Percentiles rank a stretch among this genome's conserved stretches.
Evolutionary conservation across 371 early-diverging fungal species (phyloP).

Genomic region (Apophysomyces ossiformis): DNA sequence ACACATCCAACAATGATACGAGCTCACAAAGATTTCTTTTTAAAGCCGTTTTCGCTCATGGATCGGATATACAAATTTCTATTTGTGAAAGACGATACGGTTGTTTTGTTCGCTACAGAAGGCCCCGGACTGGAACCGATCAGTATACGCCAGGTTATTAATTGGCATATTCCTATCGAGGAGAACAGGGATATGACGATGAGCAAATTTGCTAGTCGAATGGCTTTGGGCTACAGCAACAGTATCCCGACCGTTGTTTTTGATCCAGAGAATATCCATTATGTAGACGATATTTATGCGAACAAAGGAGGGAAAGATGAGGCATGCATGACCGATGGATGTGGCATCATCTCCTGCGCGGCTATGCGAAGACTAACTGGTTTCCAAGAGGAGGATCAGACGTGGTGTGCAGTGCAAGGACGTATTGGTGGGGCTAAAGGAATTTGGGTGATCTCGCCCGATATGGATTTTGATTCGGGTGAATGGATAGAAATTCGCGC

Average conservation of each 20-base stretch:
- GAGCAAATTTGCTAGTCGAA: constrained; percentile 22
- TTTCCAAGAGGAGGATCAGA: constrained; percentile 3
- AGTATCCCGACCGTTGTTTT: constrained; percentile 22
- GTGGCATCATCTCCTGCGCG: constrained; percentile 24
- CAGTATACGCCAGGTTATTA: constrained; percentile 18
- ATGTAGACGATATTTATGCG: constrained; percentile 13
- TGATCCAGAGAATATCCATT: constrained; percentile 14
- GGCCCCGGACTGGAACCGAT: constrained; percentile 17
- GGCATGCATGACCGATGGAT: constrained; percentile 31
- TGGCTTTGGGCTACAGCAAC: constrained; percentile 28
- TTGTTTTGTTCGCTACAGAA: constrained; percentile 29
- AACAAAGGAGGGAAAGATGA: background rate
- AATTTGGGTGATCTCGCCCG: constrained; percentile 24
- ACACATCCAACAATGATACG: background rate
- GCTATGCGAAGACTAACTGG: constrained; percentile 24
- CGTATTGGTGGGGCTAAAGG: constrained; percentile 34
- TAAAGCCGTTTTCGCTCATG: constrained; percentile 20
- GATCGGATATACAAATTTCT: constrained; percentile 24
- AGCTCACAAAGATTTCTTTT: constrained; percentile 17
- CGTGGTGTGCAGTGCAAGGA: constrained; percentile 26
- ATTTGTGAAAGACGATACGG: constrained; percentile 20
- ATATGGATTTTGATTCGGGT: constrained; percentile 1
- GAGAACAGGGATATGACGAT: constrained; percentile 19
- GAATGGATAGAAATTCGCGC: constrained; percentile 26
- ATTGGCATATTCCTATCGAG: constrained; percentile 25